Conservation (phyloP, 164 flowering plant species). For the Liriodendron chinense region DNA sequence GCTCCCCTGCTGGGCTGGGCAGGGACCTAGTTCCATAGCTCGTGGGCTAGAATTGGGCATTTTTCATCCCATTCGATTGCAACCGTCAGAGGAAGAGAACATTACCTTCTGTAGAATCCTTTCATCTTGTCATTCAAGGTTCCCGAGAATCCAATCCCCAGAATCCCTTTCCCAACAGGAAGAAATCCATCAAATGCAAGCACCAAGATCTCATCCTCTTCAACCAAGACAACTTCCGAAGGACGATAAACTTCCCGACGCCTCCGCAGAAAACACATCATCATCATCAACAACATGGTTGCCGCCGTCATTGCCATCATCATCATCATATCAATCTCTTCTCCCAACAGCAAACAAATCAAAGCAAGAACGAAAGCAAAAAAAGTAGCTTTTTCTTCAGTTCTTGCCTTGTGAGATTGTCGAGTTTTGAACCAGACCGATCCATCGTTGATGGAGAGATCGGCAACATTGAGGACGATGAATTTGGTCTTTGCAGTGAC, state of each 20-base stretch:
- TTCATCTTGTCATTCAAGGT: conserved; percentile 84
- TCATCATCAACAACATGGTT: background rate
- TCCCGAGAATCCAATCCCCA: conserved; percentile 54
- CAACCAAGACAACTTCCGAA: conserved; percentile 31
- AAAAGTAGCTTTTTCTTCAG: background rate
- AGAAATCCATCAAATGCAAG: conserved; percentile 39
- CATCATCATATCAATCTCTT: background rate
- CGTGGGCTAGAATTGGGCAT: too few relatives aligned
- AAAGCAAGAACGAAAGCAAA: background rate
- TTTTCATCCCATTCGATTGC: background rate
- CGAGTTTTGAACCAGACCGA: conserved; percentile 26
- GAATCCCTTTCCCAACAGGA: conserved; percentile 32
- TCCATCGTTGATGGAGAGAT: conserved; percentile 32
- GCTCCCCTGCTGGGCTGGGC: too few relatives aligned
- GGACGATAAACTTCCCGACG: conserved; percentile 30
- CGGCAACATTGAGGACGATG: conserved; percentile 64
- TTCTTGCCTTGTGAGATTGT: conserved; percentile 8
- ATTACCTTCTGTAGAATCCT: conserved; percentile 88
- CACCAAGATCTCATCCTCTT: conserved; percentile 58
- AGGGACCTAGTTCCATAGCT: too few relatives aligned
- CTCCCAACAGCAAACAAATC: background rate
- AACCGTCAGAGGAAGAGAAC: background rate
- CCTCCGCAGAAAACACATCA: conserved; percentile 13
- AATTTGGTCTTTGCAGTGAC: conserved; percentile 43
- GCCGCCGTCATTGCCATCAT: conserved; percentile 9